phyloP scores from a whole-genome alignment of 1,284 basidiomycete genomes.

The Meira miltonrushii region DNA sequence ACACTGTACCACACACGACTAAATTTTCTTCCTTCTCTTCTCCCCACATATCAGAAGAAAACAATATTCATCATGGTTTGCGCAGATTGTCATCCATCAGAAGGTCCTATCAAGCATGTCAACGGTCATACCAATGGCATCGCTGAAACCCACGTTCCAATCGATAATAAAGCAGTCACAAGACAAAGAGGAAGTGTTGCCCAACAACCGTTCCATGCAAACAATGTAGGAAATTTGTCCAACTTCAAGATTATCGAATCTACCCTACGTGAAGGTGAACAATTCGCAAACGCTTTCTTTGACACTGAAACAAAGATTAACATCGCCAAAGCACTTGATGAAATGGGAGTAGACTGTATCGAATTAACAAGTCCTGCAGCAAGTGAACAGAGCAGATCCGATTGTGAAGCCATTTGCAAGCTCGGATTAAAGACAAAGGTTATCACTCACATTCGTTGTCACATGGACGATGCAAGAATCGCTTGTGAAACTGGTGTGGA shows the following conservation, averaged over 20 bases:
- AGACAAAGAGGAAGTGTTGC: slow-evolving; percentile 3
- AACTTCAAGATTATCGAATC: slow-evolving; percentile 77
- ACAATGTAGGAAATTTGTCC: slow-evolving; percentile 45
- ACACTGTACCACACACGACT: too few species aligned
- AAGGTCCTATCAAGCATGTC: slow-evolving; percentile 29
- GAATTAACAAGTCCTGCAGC: slow-evolving; percentile 98
- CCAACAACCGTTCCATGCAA: neutral
- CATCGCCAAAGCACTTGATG: slow-evolving; percentile 72
- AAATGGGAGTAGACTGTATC: slow-evolving; percentile 90
- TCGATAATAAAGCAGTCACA: slow-evolving; percentile 29
- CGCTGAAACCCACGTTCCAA: slow-evolving; percentile 39
- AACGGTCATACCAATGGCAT: slow-evolving; percentile 30
- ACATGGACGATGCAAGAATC: slow-evolving; percentile 99
- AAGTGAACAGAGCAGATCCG: slow-evolving; percentile 86
- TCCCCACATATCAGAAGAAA: too few species aligned
- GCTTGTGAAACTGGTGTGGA: slow-evolving; percentile 97
- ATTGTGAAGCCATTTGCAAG: slow-evolving; percentile 99
- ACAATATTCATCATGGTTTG: neutral
- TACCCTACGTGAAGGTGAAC: slow-evolving; percentile 68
- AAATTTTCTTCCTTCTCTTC: too few species aligned
- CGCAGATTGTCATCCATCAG: slow-evolving; percentile 15
- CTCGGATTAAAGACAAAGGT: slow-evolving; percentile 95
- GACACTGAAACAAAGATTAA: slow-evolving; percentile 99
- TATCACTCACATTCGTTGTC: slow-evolving; percentile 97
- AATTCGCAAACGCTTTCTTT: slow-evolving; percentile 99